A percentile compares a stretch with the other conserved stretches of the same genome.
Conservation (phyloP, 2,329 filamentous ascomycete genomes). For the Didymosphaeria variabile region DNA sequence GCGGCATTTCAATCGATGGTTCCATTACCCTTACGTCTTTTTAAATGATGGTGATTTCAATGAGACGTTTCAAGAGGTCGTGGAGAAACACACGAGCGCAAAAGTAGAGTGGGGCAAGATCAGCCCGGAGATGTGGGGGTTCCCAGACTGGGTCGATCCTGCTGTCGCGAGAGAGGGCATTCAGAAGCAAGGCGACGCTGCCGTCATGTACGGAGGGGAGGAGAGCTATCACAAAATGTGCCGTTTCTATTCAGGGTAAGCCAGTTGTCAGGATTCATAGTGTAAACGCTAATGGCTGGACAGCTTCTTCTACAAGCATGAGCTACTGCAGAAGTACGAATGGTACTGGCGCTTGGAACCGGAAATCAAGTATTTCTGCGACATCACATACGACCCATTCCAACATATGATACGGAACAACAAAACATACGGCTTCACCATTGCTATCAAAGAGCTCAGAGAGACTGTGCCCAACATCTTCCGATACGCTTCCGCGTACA, state of each 20-base stretch:
- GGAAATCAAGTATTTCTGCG: constrained; percentile 99
- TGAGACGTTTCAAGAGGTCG: constrained; percentile 86
- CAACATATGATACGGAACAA: constrained; percentile 91
- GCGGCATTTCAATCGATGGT: constrained; percentile 99
- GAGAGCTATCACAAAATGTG: constrained; percentile 99
- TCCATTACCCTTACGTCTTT: constrained; percentile 97
- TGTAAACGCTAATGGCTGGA: constrained; percentile 24
- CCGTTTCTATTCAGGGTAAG: constrained; percentile 95
- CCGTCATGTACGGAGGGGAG: constrained; percentile 99
- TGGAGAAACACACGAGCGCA: constrained; percentile 88
- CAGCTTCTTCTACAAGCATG: constrained; percentile 96
- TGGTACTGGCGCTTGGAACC: constrained; percentile 99
- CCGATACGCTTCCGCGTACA: constrained; percentile 98
- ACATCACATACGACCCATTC: constrained; percentile 99
- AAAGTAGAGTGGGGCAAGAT: constrained; percentile 95
- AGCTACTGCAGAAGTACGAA: constrained; percentile 93
- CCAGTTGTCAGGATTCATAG: constrained; percentile 16
- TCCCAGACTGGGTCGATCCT: constrained; percentile 93
- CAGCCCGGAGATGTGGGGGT: constrained; percentile 90
- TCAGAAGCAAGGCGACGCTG: constrained; percentile 92
- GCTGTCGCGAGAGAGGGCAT: constrained; percentile 96
- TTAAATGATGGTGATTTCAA: constrained; percentile 98
- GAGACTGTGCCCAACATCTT: constrained; percentile 99
- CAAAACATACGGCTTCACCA: constrained; percentile 99
- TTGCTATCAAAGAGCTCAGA: constrained; percentile 96